Base-by-base conservation (phyloP, 2,329 filamentous ascomycete species). In the Teratosphaeria nubilosa region DNA sequence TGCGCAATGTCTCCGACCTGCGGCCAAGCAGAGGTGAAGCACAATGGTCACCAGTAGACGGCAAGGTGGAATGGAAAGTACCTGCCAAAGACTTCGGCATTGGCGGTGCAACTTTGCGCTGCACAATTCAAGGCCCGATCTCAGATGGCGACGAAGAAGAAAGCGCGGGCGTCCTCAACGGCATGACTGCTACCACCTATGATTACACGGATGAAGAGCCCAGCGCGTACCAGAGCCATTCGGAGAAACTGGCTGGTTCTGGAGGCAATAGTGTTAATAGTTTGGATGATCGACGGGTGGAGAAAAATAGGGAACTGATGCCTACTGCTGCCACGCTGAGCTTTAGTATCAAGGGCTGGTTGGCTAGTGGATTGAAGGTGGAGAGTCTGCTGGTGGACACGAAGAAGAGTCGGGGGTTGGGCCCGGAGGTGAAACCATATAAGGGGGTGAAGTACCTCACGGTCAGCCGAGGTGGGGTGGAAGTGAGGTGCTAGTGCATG, bases 361-460 rank as follows among this genome's bases (percentile, higher is more conserved):
- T 86, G 45, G 80, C 84, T 0, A 86, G 83, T 63, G 84, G 84
- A 3, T 78, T 86, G 65, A 82, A 78, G 60, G 84, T 86, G 1
- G 83, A 86, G 56, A 81, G 79, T 64, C 68, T 86, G 61, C 76
- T 77, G n/a, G 73, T 86, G 14, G 83, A 86, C 70, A 78, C 83
- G n/a, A 86, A 88, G 71, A 91, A 86, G 75, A 95, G 90, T 73
- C 83, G 86, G 58, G 94, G 94, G 0, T 68, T 99, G 52, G 90
- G 90, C 0, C 90, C 95, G 64, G 85, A 88, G 2, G 85, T 97
- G 45, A 95, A 91, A 75, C 94, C 94, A 25, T 97, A 96, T 75
- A 99, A 97, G 76, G 94, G 94, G 1, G 94, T 99, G 64, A 99
- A 99, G 75, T 99, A 99, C 74, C 72, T 99, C 66, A 96, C 91